phyloP scores from a whole-genome alignment of 192 early-diverging fungal genomes.

The Backusella morwellensis region DNA sequence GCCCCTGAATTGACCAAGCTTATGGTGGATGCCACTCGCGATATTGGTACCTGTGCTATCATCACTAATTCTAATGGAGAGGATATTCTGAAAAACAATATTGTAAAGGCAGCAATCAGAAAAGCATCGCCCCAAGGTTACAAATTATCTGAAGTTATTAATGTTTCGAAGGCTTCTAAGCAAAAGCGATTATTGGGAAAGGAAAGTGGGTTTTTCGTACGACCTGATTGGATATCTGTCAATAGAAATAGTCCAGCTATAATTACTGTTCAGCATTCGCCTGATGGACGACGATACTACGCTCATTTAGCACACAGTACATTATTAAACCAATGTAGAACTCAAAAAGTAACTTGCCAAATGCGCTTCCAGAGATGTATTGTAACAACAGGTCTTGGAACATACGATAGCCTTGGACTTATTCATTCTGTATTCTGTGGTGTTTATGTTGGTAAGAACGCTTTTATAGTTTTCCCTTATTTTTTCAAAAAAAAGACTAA shows the following conservation, averaged over 20 bases:
- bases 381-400: slow-evolving; percentile 31
- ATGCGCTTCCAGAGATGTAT: slow-evolving; percentile 47
- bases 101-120: slow-evolving; percentile 47
- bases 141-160: slow-evolving; percentile 59
- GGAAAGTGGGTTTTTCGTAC: slow-evolving; percentile 54
- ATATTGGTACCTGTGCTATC: slow-evolving; percentile 58
- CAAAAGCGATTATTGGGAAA: slow-evolving; percentile 53
- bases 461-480: too few relatives aligned
- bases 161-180: slow-evolving; percentile 68
- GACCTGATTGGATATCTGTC: slow-evolving; percentile 50
- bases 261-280: slow-evolving; percentile 51
- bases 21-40: slow-evolving; percentile 57
- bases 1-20: slow-evolving; percentile 68
- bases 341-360: slow-evolving; percentile 61
- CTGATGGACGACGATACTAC: slow-evolving; percentile 47
- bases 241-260: slow-evolving; percentile 45
- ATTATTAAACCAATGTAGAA: slow-evolving; percentile 57
- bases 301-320: slow-evolving; percentile 52
- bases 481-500: background rate
- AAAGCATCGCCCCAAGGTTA: slow-evolving; percentile 22
- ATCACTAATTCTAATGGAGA: slow-evolving; percentile 66
- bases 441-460: slow-evolving; percentile 31
- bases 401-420: slow-evolving; percentile 25
- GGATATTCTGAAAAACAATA: slow-evolving; percentile 62
- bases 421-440: slow-evolving; percentile 29